A percentile compares a stretch with the other conserved stretches of the same genome.
Evolutionary conservation across 2,329 filamentous ascomycete genomes (phyloP).

Genomic region (Chalaropsis ovoidea): DNA sequence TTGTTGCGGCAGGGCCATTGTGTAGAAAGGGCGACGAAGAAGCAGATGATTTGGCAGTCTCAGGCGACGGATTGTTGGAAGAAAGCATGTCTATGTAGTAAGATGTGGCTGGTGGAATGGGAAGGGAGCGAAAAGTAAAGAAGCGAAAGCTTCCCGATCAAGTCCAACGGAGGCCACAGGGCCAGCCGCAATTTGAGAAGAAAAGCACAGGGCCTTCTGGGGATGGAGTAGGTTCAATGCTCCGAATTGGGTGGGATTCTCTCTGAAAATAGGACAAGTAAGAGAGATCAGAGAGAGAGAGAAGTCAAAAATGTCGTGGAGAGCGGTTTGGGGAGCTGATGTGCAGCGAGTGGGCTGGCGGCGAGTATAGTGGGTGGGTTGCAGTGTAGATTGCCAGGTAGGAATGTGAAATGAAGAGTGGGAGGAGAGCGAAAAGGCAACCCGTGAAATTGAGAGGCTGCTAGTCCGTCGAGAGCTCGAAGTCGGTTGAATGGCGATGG

Average conservation of each 20-base stretch:
- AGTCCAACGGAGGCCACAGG: constrained; percentile 16
- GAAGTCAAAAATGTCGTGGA: neutral
- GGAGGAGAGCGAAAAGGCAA: neutral
- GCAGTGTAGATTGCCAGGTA: neutral
- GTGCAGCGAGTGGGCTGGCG: neutral
- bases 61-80: neutral
- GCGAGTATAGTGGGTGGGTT: neutral
- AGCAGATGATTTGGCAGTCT: constrained; percentile 12
- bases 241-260: neutral
- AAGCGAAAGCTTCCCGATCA: neutral
- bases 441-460: neutral
- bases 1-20: neutral
- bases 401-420: neutral
- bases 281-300: neutral
- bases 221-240: neutral
- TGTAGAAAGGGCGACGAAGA: neutral
- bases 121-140: neutral
- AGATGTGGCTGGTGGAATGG: neutral
- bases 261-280: constrained; percentile 3
- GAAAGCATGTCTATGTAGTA: constrained; percentile 10
- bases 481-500: neutral
- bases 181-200: constrained; percentile 13
- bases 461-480: neutral
- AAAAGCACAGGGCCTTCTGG: neutral
- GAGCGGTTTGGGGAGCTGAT: constrained; percentile 1